phyloP scores from a whole-genome alignment of 306 rosid genomes.

The barrel medic (Medicago truncatula) region MtrunA17r5.0-ANR NC_053047.1:32537001-32537500 shows the following conservation, averaged over 20 bases:
- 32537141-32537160: background rate
- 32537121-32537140: conserved; percentile 33
- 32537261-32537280: background rate
- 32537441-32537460: no score
- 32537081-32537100: conserved; percentile 22
- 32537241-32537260: background rate
- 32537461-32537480: no score
- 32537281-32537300: conserved; percentile 13
- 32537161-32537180: background rate
- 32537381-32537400: background rate
- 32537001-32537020: background rate
- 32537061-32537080: conserved; percentile 48
- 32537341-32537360: background rate
- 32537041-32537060: conserved; percentile 30
- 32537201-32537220: conserved; percentile 12
- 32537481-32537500: no score
- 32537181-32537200: background rate
- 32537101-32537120: conserved; percentile 36
- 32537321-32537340: background rate
- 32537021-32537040: conserved; percentile 8
- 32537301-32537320: background rate
- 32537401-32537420: background rate
- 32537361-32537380: background rate
- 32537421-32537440: no score
- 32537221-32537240: conserved; percentile 9